Evolutionary conservation across 2,329 filamentous ascomycete species (phyloP), one percentile per base, ranked within the genome.

Genomic region (Penicillium sp.): DNA sequence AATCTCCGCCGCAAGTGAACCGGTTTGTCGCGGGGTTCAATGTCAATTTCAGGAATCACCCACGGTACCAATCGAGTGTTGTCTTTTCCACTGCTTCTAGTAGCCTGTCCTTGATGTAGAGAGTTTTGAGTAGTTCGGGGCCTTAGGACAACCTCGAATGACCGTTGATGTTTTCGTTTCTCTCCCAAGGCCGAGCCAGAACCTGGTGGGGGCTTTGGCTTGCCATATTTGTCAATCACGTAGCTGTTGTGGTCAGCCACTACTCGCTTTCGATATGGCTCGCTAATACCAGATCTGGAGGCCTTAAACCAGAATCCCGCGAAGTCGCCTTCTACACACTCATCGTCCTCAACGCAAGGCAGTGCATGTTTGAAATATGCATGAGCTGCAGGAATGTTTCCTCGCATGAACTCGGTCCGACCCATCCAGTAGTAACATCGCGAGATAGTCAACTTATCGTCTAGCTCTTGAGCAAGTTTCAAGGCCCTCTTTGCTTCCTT

Each of bases 401-500:
- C 47, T 18, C 52, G 55, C 13, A 48, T 27, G 39, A 60, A 57
- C 33, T 60, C 52, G 15, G 66, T 54, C 13, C 59, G 54, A 8
- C 61, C 62, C 44, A 63, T 46, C 64, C 64, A 66, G 52, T 61
- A 66, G 24, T 55, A 35, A 31, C 62, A 66, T 31, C 50, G 53
- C 7, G 55, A 59, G 18, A 56, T 39, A 1, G 33, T 42, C 7
- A 50, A 15, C 10, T 46, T 41, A 3, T 60, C 20, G 0, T 43
- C 32, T 1, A 50, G 20, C 7, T 32, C 31, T 25, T 42, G 25
- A 10, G 59, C 54, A n/a, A 53, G 12, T 1, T 41, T 4, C 1
- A 59, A 28, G 9, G 56, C 55, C 9, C 52, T 12, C 1, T 29
- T 29, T 23, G 44, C 46, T 13, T 50, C 38, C 3, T 18, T 3